phyloP scores from a whole-genome alignment of 192 early-diverging fungal genomes.

The Backusella luteola region DNA sequence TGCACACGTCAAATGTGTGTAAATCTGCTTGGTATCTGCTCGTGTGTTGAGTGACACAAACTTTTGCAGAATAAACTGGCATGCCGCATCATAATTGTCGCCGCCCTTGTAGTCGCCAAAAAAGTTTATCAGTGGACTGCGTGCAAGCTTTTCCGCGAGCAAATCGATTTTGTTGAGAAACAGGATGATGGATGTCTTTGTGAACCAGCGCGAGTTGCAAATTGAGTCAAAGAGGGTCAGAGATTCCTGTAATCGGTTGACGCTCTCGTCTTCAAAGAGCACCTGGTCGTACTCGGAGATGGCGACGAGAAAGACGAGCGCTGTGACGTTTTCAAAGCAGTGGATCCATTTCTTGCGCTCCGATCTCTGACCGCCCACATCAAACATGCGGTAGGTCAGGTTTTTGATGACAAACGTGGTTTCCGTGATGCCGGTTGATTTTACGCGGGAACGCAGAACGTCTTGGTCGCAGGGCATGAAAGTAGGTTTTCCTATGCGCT shows the following conservation, averaged over 20 bases:
- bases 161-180: constrained; percentile 99
- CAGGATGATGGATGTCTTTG: constrained; percentile 94
- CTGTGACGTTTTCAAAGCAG: constrained; percentile 96
- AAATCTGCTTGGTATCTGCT: constrained; percentile 80
- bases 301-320: constrained; percentile 94
- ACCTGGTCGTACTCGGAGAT: constrained; percentile 96
- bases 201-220: constrained; percentile 97
- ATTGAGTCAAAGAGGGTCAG: constrained; percentile 96
- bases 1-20: constrained; percentile 87
- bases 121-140: constrained; percentile 82
- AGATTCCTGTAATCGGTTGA: constrained; percentile 96
- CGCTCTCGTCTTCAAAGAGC: constrained; percentile 92
- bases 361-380: constrained; percentile 97
- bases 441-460: constrained; percentile 93
- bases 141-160: constrained; percentile 85
- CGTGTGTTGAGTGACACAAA: constrained; percentile 76
- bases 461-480: constrained; percentile 95
- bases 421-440: constrained; percentile 97
- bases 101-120: constrained; percentile 86
- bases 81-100: constrained; percentile 70
- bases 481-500: constrained; percentile 74
- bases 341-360: constrained; percentile 99
- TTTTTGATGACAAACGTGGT: constrained; percentile 89
- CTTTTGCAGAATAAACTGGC: constrained; percentile 75
- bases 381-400: constrained; percentile 93